These are phyloP conservation scores for Fusarium coicis DNA, from an alignment of 2,329 filamentous ascomycete species.

Conservation along the genomic window DNA sequence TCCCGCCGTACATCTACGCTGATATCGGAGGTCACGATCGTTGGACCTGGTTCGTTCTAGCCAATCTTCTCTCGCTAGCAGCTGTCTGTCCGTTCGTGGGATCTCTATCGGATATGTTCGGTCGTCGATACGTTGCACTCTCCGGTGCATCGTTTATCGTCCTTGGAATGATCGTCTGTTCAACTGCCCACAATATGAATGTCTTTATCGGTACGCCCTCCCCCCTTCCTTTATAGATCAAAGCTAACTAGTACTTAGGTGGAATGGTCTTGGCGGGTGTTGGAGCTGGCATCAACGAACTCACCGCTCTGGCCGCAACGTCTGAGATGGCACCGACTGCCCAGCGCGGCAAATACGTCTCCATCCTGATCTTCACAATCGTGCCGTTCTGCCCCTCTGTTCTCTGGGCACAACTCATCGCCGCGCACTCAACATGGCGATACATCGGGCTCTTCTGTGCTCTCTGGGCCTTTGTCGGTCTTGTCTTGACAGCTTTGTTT, in stretches of 20 bases:
- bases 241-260: accelerated
- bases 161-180: neutral
- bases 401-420: neutral
- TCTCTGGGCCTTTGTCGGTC: neutral
- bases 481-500: neutral
- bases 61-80: neutral
- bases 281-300: neutral
- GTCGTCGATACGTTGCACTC: neutral
- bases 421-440: neutral
- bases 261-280: neutral
- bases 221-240: no score
- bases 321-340: neutral
- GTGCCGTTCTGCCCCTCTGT: neutral
- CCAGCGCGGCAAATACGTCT: neutral
- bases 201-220: neutral
- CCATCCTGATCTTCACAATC: neutral
- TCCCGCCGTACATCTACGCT: neutral
- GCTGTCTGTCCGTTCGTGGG: neutral
- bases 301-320: neutral
- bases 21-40: neutral
- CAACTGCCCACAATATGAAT: neutral
- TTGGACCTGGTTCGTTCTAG: neutral
- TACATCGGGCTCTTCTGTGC: neutral
- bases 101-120: neutral
- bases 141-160: neutral